Evolutionary conservation across 345 rosid species (phyloP).

Genomic region (Euphorbia tirucalli): DNA sequence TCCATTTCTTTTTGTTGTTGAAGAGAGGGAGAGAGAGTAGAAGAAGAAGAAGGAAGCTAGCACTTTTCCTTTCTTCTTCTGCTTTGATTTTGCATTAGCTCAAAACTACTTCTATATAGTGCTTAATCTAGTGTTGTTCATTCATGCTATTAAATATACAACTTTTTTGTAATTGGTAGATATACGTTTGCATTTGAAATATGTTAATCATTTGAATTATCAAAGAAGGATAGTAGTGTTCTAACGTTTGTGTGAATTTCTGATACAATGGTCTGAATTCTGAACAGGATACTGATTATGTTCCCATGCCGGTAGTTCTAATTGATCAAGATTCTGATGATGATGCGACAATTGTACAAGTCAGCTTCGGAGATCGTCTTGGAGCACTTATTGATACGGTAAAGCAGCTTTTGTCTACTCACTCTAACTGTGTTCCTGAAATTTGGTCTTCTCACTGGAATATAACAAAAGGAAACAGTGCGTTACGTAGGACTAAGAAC

Average conservation of each 20-base stretch:
- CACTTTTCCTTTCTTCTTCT: background rate
- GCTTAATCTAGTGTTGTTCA: background rate
- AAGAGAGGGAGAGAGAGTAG: background rate
- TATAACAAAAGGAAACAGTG: background rate
- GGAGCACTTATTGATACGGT: conserved; percentile 97
- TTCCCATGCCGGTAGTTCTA: conserved; percentile 71
- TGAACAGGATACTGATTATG: conserved; percentile 48
- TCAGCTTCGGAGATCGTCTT: conserved; percentile 95
- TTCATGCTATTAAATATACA: background rate
- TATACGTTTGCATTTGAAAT: background rate
- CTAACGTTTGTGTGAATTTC: conserved; percentile 6
- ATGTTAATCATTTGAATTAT: background rate
- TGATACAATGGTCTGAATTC: conserved; percentile 40
- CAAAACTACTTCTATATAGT: background rate
- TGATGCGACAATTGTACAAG: conserved; percentile 75
- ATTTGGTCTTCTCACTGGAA: background rate
- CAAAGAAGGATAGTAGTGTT: background rate
- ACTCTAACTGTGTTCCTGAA: background rate
- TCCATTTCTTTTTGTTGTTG: background rate
- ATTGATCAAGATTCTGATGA: conserved; percentile 91
- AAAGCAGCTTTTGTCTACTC: conserved; percentile 16
- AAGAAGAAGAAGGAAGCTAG: background rate
- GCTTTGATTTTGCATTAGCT: background rate
- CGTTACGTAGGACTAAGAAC: background rate
- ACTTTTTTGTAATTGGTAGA: background rate